A percentile compares a stretch with the other conserved stretches of the same genome.
These are phyloP conservation scores for Solanum pinnatisectum DNA, from an alignment of 257 asterid species.

Conservation along the genomic window DNA sequence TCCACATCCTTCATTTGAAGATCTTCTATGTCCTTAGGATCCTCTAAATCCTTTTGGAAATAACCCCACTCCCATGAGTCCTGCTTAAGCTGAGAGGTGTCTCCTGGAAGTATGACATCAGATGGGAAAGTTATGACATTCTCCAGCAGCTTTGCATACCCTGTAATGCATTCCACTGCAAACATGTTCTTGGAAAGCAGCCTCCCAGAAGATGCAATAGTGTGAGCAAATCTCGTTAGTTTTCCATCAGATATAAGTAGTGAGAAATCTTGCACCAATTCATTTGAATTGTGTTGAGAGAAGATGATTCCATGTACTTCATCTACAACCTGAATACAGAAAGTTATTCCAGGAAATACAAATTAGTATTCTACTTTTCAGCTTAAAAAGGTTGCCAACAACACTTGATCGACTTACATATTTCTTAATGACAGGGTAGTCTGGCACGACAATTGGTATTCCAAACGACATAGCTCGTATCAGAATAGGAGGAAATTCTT, in stretches of 20 bases:
- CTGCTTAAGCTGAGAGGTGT: conserved; percentile 48
- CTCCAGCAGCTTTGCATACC: conserved; percentile 66
- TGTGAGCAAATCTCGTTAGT: conserved; percentile 53
- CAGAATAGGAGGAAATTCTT: conserved; percentile 76
- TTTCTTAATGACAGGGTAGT: conserved; percentile 55
- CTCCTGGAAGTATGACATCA: conserved; percentile 68
- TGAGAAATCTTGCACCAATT: conserved; percentile 52
- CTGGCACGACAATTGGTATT: conserved; percentile 73
- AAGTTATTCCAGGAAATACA: conserved; percentile 6
- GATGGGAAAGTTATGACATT: conserved; percentile 75
- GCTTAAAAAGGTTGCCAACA: conserved; percentile 5
- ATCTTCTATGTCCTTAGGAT: conserved; percentile 21
- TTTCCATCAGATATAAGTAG: conserved; percentile 58
- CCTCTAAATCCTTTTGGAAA: conserved; percentile 46
- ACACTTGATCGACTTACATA: conserved; percentile 45
- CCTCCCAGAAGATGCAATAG: conserved; percentile 70
- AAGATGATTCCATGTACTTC: conserved; percentile 76
- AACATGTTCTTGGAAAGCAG: conserved; percentile 76
- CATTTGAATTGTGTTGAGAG: conserved; percentile 50
- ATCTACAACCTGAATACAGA: conserved; percentile 57
- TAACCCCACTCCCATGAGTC: conserved; percentile 70
- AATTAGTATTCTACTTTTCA: not conserved
- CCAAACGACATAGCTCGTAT: conserved; percentile 93
- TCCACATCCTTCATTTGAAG: conserved; percentile 20
- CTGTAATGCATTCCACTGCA: conserved; percentile 65